Conservation (phyloP, 352 stramenopile species). For the Phytopythium vexans region DNA sequence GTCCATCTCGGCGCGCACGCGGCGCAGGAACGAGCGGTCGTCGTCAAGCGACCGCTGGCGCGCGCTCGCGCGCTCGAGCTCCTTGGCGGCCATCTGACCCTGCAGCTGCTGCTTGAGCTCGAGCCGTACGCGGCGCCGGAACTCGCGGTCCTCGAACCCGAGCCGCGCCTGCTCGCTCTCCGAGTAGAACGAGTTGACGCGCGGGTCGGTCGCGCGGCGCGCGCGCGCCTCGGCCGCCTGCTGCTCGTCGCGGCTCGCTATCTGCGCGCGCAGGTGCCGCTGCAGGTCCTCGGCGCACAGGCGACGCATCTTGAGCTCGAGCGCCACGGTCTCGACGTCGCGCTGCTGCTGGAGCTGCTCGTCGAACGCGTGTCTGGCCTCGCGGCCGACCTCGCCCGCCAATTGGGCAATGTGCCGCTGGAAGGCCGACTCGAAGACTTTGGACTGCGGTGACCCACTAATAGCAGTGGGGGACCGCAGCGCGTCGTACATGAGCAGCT, state of each 20-base stretch:
- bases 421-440: slow-evolving; percentile 60
- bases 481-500: slow-evolving; percentile 49
- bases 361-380: slow-evolving; percentile 58
- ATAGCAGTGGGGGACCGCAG: slow-evolving; percentile 24
- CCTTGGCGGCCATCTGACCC: slow-evolving; percentile 54
- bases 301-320: slow-evolving; percentile 44
- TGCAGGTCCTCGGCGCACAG: slow-evolving; percentile 55
- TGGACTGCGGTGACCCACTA: no score
- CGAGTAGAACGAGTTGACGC: slow-evolving; percentile 53
- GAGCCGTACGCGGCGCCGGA: slow-evolving; percentile 33
- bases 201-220: slow-evolving; percentile 32
- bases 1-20: slow-evolving; percentile 57
- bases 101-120: slow-evolving; percentile 56
- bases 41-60: slow-evolving; percentile 47
- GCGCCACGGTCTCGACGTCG: slow-evolving; percentile 47
- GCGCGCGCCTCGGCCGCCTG: slow-evolving; percentile 28
- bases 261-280: slow-evolving; percentile 49
- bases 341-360: slow-evolving; percentile 48
- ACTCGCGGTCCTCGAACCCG: slow-evolving; percentile 48
- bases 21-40: slow-evolving; percentile 50
- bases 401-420: slow-evolving; percentile 49
- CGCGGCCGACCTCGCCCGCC: slow-evolving; percentile 46
- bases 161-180: slow-evolving; percentile 47
- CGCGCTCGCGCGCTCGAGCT: slow-evolving; percentile 34
- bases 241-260: slow-evolving; percentile 30